phyloP scores from a whole-genome alignment of 2,329 filamentous ascomycete genomes.

The Eutypa lata region DNA sequence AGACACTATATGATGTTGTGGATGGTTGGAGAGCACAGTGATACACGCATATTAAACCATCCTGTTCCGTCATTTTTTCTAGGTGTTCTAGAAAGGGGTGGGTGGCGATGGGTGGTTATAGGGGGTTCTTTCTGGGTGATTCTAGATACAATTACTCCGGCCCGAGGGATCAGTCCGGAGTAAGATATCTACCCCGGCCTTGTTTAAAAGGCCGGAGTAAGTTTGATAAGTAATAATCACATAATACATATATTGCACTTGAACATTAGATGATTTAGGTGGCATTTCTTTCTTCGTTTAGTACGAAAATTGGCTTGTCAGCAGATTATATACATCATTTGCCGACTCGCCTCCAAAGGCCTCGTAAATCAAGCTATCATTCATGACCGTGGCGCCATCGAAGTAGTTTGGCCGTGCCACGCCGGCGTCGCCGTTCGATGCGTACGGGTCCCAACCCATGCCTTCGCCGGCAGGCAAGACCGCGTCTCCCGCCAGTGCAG shows the following conservation, averaged over 20 bases:
- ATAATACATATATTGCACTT: no score
- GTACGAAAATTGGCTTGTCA: conserved; percentile 13
- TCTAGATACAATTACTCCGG: no score
- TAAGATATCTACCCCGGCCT: no score
- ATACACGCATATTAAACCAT: no score
- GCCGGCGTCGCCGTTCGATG: neutral
- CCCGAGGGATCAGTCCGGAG: no score
- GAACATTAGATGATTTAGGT: neutral
- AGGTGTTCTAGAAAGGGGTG: no score
- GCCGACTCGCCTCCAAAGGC: conserved; percentile 23
- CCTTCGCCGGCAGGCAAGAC: neutral
- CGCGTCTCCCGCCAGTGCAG: neutral
- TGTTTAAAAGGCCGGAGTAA: no score
- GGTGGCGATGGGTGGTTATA: no score
- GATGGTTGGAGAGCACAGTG: conserved; percentile 3
- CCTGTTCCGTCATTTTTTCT: no score
- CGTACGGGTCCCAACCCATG: conserved; percentile 1
- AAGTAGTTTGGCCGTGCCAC: conserved; percentile 4
- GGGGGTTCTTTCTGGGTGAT: no score
- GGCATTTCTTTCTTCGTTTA: conserved; percentile 51
- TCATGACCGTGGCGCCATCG: conserved; percentile 19
- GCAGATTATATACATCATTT: conserved; percentile 20
- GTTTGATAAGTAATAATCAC: no score
- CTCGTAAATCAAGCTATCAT: conserved; percentile 24
- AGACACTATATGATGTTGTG: conserved; percentile 31